Evolutionary conservation across 2,329 filamentous ascomycete genomes (phyloP), one percentile per base, ranked within the genome.

Genomic region (Sporothrix humicola): DNA sequence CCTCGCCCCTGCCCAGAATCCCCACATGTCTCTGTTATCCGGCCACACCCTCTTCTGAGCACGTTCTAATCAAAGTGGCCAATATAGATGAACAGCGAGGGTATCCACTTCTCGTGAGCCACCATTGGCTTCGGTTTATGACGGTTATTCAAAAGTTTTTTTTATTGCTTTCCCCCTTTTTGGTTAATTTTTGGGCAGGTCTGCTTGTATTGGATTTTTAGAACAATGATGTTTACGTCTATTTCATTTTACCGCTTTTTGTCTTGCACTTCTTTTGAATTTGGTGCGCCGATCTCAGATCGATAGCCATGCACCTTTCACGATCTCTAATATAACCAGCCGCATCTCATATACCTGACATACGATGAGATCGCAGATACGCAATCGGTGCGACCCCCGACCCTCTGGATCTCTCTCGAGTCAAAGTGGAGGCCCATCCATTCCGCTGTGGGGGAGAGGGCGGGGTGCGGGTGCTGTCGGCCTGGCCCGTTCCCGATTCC

Each of bases 1-100:
- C 13, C 48, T 52, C 31, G 31, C 46, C 46, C 46, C 46, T 48
- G 46, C 52, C 52, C 10, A 9, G 0, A 56, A 37, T 26, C 56
- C 56, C 42, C 37, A 23, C 59, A 46, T 66, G 56, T 72, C 58
- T 68, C 65, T 44, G 20, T n/a, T 66, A 48, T 17, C 44, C 37
- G 15, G 54, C 42, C 59, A 13, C 20, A 10, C 20, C 9, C 23
- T 31, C 2, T 26, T 54, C 31, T 59, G 72, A 69, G 69, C 50
- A 54, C 44, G 17, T 63, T 44, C 61, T 68, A 54, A 72, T 48
- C 44, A 26, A 9, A 20, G 7, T 20, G 65, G 61, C 42, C 56
- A 42, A 58, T 42, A 15, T 42, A 75, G 74, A 75, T 75, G 74
- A 73, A 73, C 68, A 58, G n/a, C 37, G 70, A 69, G 42, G 58